Conservation (phyloP, 352 stramenopile species). For the Phytophthora pini region DNA sequence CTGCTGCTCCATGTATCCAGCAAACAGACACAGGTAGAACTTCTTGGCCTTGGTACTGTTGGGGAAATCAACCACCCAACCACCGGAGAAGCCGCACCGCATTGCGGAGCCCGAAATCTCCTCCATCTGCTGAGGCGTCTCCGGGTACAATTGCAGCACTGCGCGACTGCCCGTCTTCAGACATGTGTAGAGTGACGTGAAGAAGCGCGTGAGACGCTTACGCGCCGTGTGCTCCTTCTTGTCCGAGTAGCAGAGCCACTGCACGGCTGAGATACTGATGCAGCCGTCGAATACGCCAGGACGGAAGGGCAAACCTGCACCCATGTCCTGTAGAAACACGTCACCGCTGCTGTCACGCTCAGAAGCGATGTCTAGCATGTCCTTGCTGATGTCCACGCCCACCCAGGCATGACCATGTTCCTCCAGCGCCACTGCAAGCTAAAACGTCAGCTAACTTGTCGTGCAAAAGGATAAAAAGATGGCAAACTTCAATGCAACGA, state of each 20-base stretch:
- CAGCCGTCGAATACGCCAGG: constrained; percentile 98
- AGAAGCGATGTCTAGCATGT: constrained; percentile 99
- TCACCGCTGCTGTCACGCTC: constrained; percentile 92
- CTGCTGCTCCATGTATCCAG: constrained; percentile 86
- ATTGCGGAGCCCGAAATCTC: constrained; percentile 92
- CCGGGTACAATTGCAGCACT: constrained; percentile 99
- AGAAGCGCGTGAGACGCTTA: constrained; percentile 96
- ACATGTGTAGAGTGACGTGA: constrained; percentile 93
- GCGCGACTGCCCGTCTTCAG: constrained; percentile 91
- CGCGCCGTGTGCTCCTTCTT: constrained; percentile 95
- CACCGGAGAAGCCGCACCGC: constrained; percentile 93
- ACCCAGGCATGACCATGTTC: constrained; percentile 97
- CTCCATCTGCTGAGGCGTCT: constrained; percentile 97
- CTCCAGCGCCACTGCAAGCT: constrained; percentile 77
- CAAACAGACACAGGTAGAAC: constrained; percentile 99
- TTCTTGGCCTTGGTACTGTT: constrained; percentile 99
- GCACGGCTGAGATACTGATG: constrained; percentile 99
- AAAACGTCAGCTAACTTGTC: constrained; percentile 17
- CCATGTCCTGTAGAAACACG: constrained; percentile 97
- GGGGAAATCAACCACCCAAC: constrained; percentile 99
- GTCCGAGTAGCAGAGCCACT: constrained; percentile 99
- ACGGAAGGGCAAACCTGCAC: constrained; percentile 97
- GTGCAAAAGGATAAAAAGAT: constrained; percentile 1
- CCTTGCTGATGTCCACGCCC: constrained; percentile 97
- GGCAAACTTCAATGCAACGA: constrained; percentile 18